Conservation (phyloP, 2,329 filamentous ascomycete species). For the Botryotinia convoluta region DNA sequence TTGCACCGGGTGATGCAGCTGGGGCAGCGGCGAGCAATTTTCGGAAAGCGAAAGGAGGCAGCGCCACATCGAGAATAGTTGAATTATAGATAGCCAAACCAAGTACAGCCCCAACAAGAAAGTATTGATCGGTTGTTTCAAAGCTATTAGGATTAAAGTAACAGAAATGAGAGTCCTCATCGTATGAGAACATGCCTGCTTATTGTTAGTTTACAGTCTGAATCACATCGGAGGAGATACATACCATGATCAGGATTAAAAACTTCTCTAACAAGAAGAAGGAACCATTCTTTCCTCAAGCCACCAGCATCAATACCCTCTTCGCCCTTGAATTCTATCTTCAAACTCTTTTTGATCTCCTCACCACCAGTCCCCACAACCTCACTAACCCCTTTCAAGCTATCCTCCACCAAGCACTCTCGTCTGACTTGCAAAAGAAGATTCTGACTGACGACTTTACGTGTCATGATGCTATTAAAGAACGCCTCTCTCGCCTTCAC, state of each 20-base stretch:
- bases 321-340: conserved; percentile 82
- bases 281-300: conserved; percentile 90
- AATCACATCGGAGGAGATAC: conserved; percentile 35
- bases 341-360: conserved; percentile 85
- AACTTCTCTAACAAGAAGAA: conserved; percentile 81
- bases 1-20: conserved; percentile 51
- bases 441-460: conserved; percentile 71
- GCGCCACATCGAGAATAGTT: conserved; percentile 82
- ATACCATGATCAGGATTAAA: conserved; percentile 87
- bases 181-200: conserved; percentile 84
- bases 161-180: conserved; percentile 85
- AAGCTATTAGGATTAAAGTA: conserved; percentile 92
- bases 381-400: conserved; percentile 78
- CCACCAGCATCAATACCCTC: conserved; percentile 91
- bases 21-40: conserved; percentile 79
- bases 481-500: conserved; percentile 85
- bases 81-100: conserved; percentile 94
- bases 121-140: conserved; percentile 89
- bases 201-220: conserved; percentile 22
- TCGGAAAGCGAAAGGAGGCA: conserved; percentile 86
- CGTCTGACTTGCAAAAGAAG: conserved; percentile 74
- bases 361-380: conserved; percentile 77
- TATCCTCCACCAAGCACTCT: conserved; percentile 86
- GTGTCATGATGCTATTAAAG: conserved; percentile 81
- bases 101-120: conserved; percentile 81